Evolutionary conservation across 805 yeast species (phyloP), one percentile per base, ranked within the genome.

Genomic region (Clavispora santaluciae): DNA sequence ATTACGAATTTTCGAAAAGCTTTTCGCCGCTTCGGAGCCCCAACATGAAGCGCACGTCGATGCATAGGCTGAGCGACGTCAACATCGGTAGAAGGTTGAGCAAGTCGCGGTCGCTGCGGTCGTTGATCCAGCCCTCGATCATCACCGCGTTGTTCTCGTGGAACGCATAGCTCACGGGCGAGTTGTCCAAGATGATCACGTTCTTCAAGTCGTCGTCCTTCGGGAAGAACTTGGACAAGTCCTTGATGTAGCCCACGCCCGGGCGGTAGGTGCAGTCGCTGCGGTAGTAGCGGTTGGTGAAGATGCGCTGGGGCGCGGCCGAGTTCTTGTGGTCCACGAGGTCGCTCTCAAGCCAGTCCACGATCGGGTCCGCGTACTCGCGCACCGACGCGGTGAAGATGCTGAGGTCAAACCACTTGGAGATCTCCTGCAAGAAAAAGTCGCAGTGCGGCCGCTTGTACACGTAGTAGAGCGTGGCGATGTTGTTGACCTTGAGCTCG

Each of bases 51-150:
- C 97, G 69, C 17, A 91, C 96, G 61, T 91, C 99, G 7, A 88
- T 80, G 21, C 91, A 80, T 47, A 79, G 76, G 43, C 95, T 72
- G 54, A 93, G 63, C 21, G 91, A 82, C 53, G 81, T 76, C 33
- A 88, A 64, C 55, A 93, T 65, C 1, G 99, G 98, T 33, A 93
- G 61, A 39, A 93, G 64, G 53, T 88, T 81, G 61, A 93, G 67
- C 43, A 93, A 66, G 54, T 88, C 95, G 17, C 81, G 70, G 57
- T 93, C 99, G 26, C 83, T 77, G n/a, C 95, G 95, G 62, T 93
- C 99, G 56, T 86, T 87, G 47, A 93, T 88, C 99, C 99, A 93
- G 35, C 99, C 98, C 63, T 90, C 96, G 6, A 93, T 88, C 66
- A 84, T 81, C 17, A 93, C 83, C 1, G 96, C 99, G 56, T 93